Percentiles rank a stretch among this genome's conserved stretches.
These are phyloP conservation scores for Gleditsia sinensis DNA, from an alignment of 306 rosid species.

Conservation along the genomic window DNA sequence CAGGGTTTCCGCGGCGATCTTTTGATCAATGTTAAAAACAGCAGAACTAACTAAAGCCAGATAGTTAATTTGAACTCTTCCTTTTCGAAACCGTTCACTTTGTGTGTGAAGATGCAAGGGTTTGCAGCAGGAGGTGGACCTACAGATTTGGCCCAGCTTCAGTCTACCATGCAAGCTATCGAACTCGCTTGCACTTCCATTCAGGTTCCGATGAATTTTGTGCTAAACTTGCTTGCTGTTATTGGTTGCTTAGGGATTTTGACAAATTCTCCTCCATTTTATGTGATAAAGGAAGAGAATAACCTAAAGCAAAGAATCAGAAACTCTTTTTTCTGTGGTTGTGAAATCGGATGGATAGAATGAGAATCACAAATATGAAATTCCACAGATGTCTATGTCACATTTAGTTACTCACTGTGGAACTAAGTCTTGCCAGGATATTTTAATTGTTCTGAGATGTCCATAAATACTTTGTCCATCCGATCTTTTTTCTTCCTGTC, in stretches of 20 bases:
- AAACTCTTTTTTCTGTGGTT: not conserved
- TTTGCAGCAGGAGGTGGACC: slow-evolving; percentile 46
- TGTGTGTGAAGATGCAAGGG: slow-evolving; percentile 63
- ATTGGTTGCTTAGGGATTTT: not conserved
- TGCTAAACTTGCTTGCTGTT: not conserved
- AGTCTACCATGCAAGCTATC: slow-evolving; percentile 81
- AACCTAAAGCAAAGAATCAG: not conserved
- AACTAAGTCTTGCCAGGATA: not conserved
- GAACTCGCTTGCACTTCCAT: slow-evolving; percentile 83
- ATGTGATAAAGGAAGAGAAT: not conserved
- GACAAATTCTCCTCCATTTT: not conserved
- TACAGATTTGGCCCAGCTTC: slow-evolving; percentile 64
- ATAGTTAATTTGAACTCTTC: slow-evolving; percentile 2
- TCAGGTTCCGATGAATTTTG: slow-evolving; percentile 57
- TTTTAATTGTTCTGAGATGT: not conserved
- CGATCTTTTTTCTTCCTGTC: not conserved
- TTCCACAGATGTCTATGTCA: not conserved
- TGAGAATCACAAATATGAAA: not conserved
- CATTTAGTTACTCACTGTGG: not conserved
- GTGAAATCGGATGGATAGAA: not conserved
- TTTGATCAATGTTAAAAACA: not conserved
- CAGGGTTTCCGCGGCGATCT: not conserved
- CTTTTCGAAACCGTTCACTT: not conserved
- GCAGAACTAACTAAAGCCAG: not conserved
- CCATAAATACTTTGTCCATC: not conserved